Base-by-base conservation (phyloP, 306 rosid genomes). In the Prunus kanzakura region DNA sequence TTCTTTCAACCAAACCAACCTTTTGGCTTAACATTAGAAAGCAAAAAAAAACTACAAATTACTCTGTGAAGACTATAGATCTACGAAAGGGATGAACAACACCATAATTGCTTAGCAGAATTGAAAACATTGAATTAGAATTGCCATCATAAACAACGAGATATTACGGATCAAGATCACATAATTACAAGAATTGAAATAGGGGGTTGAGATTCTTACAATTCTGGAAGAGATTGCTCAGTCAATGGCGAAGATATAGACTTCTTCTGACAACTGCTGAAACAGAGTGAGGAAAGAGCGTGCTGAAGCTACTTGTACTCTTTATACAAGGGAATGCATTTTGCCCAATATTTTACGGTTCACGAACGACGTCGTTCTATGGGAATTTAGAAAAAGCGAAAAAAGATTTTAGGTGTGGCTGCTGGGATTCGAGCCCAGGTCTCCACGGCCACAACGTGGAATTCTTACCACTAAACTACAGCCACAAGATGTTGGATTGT, bases 381-480 rank as follows among this genome's bases (percentile, higher is more conserved):
- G 12, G 10, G 8, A 12, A 4, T 25, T 10, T 11, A 2, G 1
- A 19, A 71, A 12, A 2, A 1, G 23, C 1, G 0, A 12, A 19
- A 46, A 22, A 43, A 0, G 0, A 0, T 6, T 4, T 0, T 4
- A 0, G 0, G 29, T 73, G 77, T 73, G 77, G 77, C 77, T 73
- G 77, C 77, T 73, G 77, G 77, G 77, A 73, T 73, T 73, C 77
- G 77, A 73, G 77, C 77, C 77, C 77, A 60, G 77, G 69, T 73
- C 76, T 72, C 67, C 77, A 73, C 69, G 82, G 82, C 82, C 82
- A 79, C 82, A 79, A 73, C 82, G 82, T 78, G 81, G 75, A 77
- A 77, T 77, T 77, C 80, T 77, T 68, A 77, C 80, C 80, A 57
- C 80, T 68, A 79, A 79, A 79, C 82, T 78, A 78, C 77, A 73